Base-by-base conservation (phyloP, 805 yeast species). In the Ogataea minuta region DNA sequence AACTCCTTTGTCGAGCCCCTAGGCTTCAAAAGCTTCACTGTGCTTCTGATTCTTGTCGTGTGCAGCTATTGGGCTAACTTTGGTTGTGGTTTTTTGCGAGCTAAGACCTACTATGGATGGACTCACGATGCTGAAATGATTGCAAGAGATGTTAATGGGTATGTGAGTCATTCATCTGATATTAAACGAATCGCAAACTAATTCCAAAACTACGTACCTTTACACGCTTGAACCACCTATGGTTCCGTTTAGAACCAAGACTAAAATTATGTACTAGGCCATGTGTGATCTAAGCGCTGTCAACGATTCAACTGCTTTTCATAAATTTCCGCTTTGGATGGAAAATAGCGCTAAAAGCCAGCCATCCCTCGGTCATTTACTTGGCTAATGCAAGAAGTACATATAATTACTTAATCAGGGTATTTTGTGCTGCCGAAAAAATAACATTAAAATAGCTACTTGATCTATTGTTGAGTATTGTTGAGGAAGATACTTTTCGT, bases 1-100 rank as follows among this genome's bases (percentile, higher is more conserved):
- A 80, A 81, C 50, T 74, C 82, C 0, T 66, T 84, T 39, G 67
- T 83, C 13, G 86, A 83, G 47, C 89, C 88, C 0, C 68, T 84
- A 30, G 81, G 86, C 3, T 61, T 72, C 45, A 79, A 81, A 54
- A 76, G 83, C 13, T 65, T 79, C 31, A 23, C 68, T 4, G 68
- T 79, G 3, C 52, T 75, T 9, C 9, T 48, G 3, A 28, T 37
- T 0, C 48, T 67, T 4, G 47, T 69, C 8, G 62, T 71, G 9
- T 50, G 69, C 0, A 63, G 70, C n/a, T 83, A 81, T 54, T 66
- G 74, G 4, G 72, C 80, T 19, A 84, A 84, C 54, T 78, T 83
- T 46, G 59, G 76, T 3, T 76, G 80, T 55, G 90, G 90, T 0
- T 84, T 78, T 46, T 64, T 81, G 4, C 64, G 87, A 39, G 88